Conservation (phyloP, 2,329 filamentous ascomycete species). For the Nigrospora sphaerica region DNA sequence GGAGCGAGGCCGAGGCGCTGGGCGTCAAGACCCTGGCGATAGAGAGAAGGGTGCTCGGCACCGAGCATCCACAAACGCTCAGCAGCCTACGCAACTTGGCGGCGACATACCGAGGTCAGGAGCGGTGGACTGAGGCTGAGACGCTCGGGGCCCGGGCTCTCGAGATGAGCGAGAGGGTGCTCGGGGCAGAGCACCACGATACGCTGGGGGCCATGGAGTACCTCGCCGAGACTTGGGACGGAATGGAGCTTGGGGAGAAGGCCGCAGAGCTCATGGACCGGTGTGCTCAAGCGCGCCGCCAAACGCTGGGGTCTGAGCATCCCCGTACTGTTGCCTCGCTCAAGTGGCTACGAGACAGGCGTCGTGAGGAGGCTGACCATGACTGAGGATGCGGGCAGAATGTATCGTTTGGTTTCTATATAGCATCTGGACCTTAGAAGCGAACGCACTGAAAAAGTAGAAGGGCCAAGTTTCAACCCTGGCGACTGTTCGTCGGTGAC, state of each 20-base stretch:
- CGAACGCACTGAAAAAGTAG: too few species aligned
- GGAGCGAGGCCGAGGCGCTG: neutral
- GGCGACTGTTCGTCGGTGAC: too few species aligned
- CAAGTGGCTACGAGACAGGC: neutral
- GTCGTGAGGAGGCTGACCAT: too few species aligned
- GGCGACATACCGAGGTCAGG: conserved; percentile 1
- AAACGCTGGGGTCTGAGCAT: neutral
- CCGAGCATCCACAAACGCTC: conserved; percentile 2
- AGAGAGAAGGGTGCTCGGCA: too few species aligned
- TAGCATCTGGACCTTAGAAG: too few species aligned
- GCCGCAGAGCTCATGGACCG: neutral
- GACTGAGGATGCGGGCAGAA: too few species aligned
- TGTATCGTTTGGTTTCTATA: too few species aligned
- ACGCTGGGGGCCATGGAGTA: conserved; percentile 3
- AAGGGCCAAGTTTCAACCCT: too few species aligned
- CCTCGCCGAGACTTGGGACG: neutral
- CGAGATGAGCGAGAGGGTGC: neutral
- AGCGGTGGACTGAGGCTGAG: conserved; percentile 2
- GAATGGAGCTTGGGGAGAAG: neutral
- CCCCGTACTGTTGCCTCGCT: neutral
- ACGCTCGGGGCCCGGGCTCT: conserved; percentile 1
- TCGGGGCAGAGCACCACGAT: neutral
- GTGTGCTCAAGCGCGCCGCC: neutral
- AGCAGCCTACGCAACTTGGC: neutral
- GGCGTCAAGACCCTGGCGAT: too few species aligned